Conservation (phyloP, 768 basidiomycete genomes). For the Suillus subalutaceus region DNA sequence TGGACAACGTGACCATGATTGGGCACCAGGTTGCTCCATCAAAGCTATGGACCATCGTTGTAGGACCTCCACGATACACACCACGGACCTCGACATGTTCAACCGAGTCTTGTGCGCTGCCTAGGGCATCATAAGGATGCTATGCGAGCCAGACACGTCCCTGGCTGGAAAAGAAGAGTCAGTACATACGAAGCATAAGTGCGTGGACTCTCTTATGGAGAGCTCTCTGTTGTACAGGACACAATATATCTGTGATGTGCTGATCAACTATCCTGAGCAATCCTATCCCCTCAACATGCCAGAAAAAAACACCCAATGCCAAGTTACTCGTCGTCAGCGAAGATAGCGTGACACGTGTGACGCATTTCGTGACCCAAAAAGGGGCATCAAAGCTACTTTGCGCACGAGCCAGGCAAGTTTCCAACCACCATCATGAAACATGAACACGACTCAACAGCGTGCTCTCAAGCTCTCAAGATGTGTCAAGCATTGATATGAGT, state of each 20-base stretch:
- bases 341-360: background rate
- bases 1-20: too few species aligned
- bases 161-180: background rate
- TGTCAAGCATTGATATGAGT: constrained; percentile 14
- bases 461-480: constrained; percentile 10
- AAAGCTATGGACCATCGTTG: background rate
- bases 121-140: background rate
- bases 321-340: background rate
- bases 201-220: background rate
- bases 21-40: background rate
- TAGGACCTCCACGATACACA: background rate
- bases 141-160: background rate
- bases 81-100: background rate
- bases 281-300: background rate
- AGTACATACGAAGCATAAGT: background rate
- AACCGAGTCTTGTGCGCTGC: background rate
- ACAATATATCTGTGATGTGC: constrained; percentile 1
- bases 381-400: constrained; percentile 13
- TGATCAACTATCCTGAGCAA: background rate
- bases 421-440: constrained; percentile 16
- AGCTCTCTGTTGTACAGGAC: constrained; percentile 3
- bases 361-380: constrained; percentile 13
- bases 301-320: constrained; percentile 2
- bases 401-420: constrained; percentile 16
- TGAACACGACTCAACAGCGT: constrained; percentile 16